phyloP scores from a whole-genome alignment of 179 eudicot species.

The Nepenthes alata region DNA sequence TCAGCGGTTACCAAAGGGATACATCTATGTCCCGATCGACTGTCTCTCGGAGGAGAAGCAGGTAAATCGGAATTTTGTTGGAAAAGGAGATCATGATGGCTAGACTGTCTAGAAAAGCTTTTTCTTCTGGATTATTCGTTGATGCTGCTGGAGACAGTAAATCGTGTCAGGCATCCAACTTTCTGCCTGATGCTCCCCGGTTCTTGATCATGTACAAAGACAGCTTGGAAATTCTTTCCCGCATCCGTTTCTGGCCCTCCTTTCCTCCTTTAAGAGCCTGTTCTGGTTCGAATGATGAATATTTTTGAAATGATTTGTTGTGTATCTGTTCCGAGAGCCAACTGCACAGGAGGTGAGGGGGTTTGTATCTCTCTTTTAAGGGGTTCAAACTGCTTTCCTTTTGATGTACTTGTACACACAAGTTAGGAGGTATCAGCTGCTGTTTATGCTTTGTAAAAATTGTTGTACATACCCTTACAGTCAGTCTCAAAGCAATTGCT shows the following conservation, averaged over 20 bases:
- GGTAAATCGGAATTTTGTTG: slow-evolving; percentile 20
- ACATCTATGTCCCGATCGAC: slow-evolving; percentile 68
- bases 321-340: slow-evolving; percentile 51
- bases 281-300: slow-evolving; percentile 22
- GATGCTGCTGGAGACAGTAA: slow-evolving; percentile 1
- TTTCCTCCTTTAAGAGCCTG: slow-evolving; percentile 5
- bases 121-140: background rate
- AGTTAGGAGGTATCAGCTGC: slow-evolving; percentile 30
- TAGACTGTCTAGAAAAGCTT: slow-evolving; percentile 14
- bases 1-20: slow-evolving; percentile 75
- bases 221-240: background rate
- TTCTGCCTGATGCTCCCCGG: slow-evolving; percentile 2
- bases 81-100: slow-evolving; percentile 38
- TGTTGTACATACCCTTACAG: slow-evolving; percentile 38
- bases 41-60: slow-evolving; percentile 53
- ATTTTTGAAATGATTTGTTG: slow-evolving; percentile 58
- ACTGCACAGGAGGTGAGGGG: slow-evolving; percentile 61
- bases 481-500: slow-evolving; percentile 23
- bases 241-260: slow-evolving; percentile 16
- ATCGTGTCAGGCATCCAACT: background rate
- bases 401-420: slow-evolving; percentile 16
- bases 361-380: slow-evolving; percentile 26
- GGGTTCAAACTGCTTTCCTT: slow-evolving; percentile 17
- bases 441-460: slow-evolving; percentile 41
- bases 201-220: slow-evolving; percentile 1